A percentile compares a stretch with the other conserved stretches of the same genome.
Conservation (phyloP, 345 rosid genomes). For the Salix arbutifolia region DNA sequence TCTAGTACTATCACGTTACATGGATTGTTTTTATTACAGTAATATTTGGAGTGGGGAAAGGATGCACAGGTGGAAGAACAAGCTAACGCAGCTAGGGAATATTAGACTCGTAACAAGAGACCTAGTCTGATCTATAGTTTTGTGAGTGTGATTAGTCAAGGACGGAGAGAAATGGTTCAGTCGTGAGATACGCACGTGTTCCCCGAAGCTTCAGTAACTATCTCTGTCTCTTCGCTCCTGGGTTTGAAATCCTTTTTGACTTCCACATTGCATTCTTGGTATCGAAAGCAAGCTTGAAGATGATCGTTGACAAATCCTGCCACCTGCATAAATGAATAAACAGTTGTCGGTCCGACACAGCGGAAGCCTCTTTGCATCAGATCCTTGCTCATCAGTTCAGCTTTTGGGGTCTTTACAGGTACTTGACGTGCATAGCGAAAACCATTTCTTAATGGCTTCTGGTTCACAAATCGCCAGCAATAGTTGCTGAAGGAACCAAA, state of each 20-base stretch:
- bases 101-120: conserved; percentile 5
- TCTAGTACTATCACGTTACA: background rate
- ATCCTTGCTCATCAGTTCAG: conserved; percentile 82
- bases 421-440: conserved; percentile 73
- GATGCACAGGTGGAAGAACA: conserved; percentile 20
- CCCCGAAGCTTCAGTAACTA: conserved; percentile 24
- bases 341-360: conserved; percentile 81
- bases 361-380: conserved; percentile 90
- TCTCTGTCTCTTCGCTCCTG: conserved; percentile 22
- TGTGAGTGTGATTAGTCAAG: conserved; percentile 16
- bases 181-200: conserved; percentile 24
- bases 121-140: conserved; percentile 12
- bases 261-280: conserved; percentile 45
- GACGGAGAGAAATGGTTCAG: conserved; percentile 5
- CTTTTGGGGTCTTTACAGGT: conserved; percentile 83
- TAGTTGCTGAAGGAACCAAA: conserved; percentile 81
- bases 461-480: conserved; percentile 73
- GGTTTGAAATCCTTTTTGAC: conserved; percentile 22
- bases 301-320: conserved; percentile 80
- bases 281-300: conserved; percentile 67
- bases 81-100: conserved; percentile 14
- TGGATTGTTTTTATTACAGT: background rate
- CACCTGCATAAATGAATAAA: conserved; percentile 87
- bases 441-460: conserved; percentile 56
- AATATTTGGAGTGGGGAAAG: conserved; percentile 18